phyloP scores from a whole-genome alignment of 352 stramenopile species.

The Thraustotheca clavata region DNA sequence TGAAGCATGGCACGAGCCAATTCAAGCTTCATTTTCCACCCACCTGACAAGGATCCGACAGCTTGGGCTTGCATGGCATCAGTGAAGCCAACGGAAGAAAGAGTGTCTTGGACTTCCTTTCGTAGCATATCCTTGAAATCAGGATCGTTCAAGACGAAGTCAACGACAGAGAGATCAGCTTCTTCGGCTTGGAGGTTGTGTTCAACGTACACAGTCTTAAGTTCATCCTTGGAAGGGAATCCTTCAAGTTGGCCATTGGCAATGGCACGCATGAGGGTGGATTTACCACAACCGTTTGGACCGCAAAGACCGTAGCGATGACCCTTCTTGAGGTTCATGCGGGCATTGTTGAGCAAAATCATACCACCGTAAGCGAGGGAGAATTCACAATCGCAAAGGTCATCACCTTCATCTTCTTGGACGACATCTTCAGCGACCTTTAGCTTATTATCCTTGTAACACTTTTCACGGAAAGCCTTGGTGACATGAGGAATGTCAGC shows the following conservation, averaged over 20 bases:
- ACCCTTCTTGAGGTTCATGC: slow-evolving; percentile 86
- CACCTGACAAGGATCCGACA: slow-evolving; percentile 91
- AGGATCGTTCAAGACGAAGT: slow-evolving; percentile 81
- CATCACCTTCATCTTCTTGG: slow-evolving; percentile 94
- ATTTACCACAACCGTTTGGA: slow-evolving; percentile 91
- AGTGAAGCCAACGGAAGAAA: slow-evolving; percentile 91
- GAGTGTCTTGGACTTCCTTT: slow-evolving; percentile 87
- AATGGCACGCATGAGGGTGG: slow-evolving; percentile 95
- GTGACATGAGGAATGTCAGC: slow-evolving; percentile 56
- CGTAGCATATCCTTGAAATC: slow-evolving; percentile 83
- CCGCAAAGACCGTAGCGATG: slow-evolving; percentile 93
- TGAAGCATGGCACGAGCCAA: slow-evolving; percentile 92
- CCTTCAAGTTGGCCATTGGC: slow-evolving; percentile 93
- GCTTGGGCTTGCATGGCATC: slow-evolving; percentile 87
- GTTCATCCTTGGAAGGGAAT: slow-evolving; percentile 92
- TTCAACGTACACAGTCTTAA: slow-evolving; percentile 95
- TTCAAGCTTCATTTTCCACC: slow-evolving; percentile 94
- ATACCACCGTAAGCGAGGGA: slow-evolving; percentile 94
- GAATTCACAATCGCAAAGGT: slow-evolving; percentile 99
- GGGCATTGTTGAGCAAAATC: slow-evolving; percentile 87
- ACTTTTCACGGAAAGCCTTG: slow-evolving; percentile 70
- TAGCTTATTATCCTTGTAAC: slow-evolving; percentile 85
- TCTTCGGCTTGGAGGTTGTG: slow-evolving; percentile 93
- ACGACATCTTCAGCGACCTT: slow-evolving; percentile 94
- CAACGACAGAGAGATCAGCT: slow-evolving; percentile 70